Conservation (phyloP, 2,329 filamentous ascomycete genomes). For the Hymenoscyphus scutula region DNA sequence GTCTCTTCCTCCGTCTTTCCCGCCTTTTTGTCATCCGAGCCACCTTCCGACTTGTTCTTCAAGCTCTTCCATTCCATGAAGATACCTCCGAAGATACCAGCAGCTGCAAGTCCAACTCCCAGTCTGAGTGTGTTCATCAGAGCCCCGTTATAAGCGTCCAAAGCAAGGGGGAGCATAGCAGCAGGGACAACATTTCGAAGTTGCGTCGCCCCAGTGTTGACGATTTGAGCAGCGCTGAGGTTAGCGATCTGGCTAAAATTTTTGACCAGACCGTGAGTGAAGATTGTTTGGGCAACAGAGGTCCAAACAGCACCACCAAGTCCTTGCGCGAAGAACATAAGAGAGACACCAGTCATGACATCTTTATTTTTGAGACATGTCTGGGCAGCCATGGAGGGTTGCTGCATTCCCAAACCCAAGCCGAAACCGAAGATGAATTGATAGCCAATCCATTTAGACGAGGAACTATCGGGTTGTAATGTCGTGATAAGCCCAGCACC, state of each 20-base stretch:
- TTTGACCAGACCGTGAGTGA: slow-evolving; percentile 30
- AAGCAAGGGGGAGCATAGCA: slow-evolving; percentile 44
- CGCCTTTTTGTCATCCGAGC: slow-evolving; percentile 12
- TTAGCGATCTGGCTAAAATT: slow-evolving; percentile 16
- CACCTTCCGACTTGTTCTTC: slow-evolving; percentile 43
- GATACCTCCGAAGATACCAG: slow-evolving; percentile 46
- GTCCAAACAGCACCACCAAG: slow-evolving; percentile 40
- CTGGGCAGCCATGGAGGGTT: slow-evolving; percentile 32
- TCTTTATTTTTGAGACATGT: slow-evolving; percentile 29
- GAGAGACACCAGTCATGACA: slow-evolving; percentile 34
- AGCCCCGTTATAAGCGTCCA: slow-evolving; percentile 54
- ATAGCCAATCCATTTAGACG: slow-evolving; percentile 38
- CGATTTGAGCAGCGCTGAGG: slow-evolving; percentile 18
- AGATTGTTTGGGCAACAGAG: slow-evolving; percentile 32
- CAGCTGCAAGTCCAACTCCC: slow-evolving; percentile 48
- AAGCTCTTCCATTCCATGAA: slow-evolving; percentile 57
- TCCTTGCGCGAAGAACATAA: slow-evolving; percentile 39
- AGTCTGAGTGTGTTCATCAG: slow-evolving; percentile 54
- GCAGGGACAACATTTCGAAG: slow-evolving; percentile 41
- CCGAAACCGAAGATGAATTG: slow-evolving; percentile 33
- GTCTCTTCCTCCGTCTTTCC: slow-evolving; percentile 4
- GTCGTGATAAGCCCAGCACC: slow-evolving; percentile 43
- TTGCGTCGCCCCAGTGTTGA: slow-evolving; percentile 49
- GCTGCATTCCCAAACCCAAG: slow-evolving; percentile 34
- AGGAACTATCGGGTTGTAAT: slow-evolving; percentile 35